Evolutionary conservation across 2,329 filamentous ascomycete genomes (phyloP).

Genomic region (Calonectria hongkongensis): DNA sequence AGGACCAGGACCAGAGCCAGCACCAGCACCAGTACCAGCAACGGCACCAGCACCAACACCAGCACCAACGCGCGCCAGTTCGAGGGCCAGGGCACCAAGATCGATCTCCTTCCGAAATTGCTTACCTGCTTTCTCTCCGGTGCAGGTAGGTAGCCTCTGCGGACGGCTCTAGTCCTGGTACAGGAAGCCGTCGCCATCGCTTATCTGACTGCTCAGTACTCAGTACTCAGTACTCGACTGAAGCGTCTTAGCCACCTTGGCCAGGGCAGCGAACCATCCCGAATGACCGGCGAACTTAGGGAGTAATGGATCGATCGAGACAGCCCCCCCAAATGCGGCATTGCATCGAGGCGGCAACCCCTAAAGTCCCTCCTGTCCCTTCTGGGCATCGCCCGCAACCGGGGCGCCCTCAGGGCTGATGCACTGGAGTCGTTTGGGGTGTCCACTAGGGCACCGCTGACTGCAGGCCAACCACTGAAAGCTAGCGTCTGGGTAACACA

Average conservation of each 20-base stretch:
- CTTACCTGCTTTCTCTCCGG: not conserved
- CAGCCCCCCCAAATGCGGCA: conserved; percentile 44
- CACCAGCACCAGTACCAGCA: conserved; percentile 1
- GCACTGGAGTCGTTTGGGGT: conserved; percentile 20
- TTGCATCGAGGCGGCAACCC: conserved; percentile 36
- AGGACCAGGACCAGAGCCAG: conserved; percentile 27
- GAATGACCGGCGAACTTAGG: conserved; percentile 32
- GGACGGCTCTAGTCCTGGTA: not conserved
- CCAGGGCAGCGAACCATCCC: conserved; percentile 45
- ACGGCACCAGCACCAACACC: conserved; percentile 16
- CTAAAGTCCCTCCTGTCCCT: conserved; percentile 37
- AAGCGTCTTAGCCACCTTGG: conserved; percentile 30
- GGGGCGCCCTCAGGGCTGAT: conserved; percentile 40
- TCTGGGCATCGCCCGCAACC: conserved; percentile 26
- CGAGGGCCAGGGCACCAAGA: conserved; percentile 16
- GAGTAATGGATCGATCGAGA: conserved; percentile 51
- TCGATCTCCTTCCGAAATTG: conserved; percentile 17
- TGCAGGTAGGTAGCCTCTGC: not conserved
- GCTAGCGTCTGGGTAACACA: conserved; percentile 19
- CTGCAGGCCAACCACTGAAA: conserved; percentile 25
- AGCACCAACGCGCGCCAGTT: conserved; percentile 9
- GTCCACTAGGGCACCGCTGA: conserved; percentile 30
- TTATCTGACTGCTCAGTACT: not conserved
- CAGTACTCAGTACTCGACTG: not conserved
- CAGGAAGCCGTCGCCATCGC: not conserved